Base-by-base conservation (phyloP, 352 stramenopile genomes). In the Pseudoperonospora humuli region DNA sequence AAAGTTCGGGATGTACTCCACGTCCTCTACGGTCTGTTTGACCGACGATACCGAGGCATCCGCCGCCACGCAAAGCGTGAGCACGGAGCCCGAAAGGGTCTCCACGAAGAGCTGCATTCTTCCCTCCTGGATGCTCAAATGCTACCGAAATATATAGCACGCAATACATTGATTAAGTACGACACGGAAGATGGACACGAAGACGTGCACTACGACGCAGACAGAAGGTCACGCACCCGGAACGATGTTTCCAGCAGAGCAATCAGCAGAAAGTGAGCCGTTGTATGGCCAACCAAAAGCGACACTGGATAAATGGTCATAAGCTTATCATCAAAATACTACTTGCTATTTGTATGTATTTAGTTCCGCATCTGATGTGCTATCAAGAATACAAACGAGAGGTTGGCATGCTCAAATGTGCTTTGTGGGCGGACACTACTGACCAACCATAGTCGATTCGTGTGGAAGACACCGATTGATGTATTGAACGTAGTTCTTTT, bases 61-160 rank as follows among this genome's bases (percentile, higher is more conserved):
- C 74, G 77, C 57, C 50, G 76, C 75, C 58, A 93, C 74, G 57
- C 54, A 68, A 26, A 92, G 72, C 51, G 73, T 85, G 50, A 91
- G 70, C 58, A 77, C 90, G 50, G 71, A 72, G 52, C 80, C 81
- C 64, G 75, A 83, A 35, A 94, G 76, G 64, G 79, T 87, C 61
- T 90, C 81, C 49, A 97, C 80, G 68, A 97, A 96, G 71, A 97
- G 93, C 76, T 97, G 87, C 89, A 97, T 97, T 70, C 57, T 67
- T 83, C 71, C 80, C 80, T 81, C 75, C 81, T 90, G 84, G 84
- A 95, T 95, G 84, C 84, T 95, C 80, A 80, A 69, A 94, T 94
- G 79, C 84, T 61, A 61, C 42, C 18, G 14, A 44, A 61, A 17
- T 28, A 39, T 34, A 25, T 1, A 45, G 20, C 2, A 39, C 3